phyloP scores from a whole-genome alignment of 2,329 filamentous ascomycete genomes.

The Ophiostoma ulmi region DNA sequence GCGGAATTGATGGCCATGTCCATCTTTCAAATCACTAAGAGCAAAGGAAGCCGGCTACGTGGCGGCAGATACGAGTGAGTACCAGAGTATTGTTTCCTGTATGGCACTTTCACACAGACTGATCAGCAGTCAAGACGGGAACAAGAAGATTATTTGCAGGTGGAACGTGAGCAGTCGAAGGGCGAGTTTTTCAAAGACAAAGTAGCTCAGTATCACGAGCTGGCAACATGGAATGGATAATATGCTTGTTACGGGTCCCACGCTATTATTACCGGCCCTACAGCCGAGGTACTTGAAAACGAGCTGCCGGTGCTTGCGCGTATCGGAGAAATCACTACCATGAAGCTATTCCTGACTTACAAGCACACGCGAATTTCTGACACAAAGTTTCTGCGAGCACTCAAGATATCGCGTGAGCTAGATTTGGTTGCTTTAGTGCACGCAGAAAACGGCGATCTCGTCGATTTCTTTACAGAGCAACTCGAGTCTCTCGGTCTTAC shows the following conservation, averaged over 20 bases:
- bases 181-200: slow-evolving; percentile 54
- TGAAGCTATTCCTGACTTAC: slow-evolving; percentile 52
- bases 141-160: slow-evolving; percentile 51
- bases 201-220: slow-evolving; percentile 65
- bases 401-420: slow-evolving; percentile 43
- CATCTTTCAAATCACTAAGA: slow-evolving; percentile 34
- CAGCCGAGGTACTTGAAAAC: slow-evolving; percentile 32
- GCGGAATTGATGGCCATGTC: slow-evolving; percentile 37
- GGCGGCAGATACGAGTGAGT: slow-evolving; percentile 21
- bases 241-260: slow-evolving; percentile 56
- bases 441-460: slow-evolving; percentile 60
- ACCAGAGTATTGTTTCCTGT: too few relatives aligned
- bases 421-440: slow-evolving; percentile 54
- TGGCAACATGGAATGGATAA: slow-evolving; percentile 50
- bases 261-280: slow-evolving; percentile 46
- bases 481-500: slow-evolving; percentile 30
- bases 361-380: slow-evolving; percentile 45
- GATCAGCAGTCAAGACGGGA: slow-evolving; percentile 37
- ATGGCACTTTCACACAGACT: not conserved
- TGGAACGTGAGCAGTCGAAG: slow-evolving; percentile 47
- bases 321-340: slow-evolving; percentile 41
- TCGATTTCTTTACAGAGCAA: slow-evolving; percentile 31
- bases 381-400: slow-evolving; percentile 45
- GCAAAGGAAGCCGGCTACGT: slow-evolving; percentile 32
- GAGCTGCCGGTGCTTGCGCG: slow-evolving; percentile 29